These are phyloP conservation scores for Blastobotrys capitulatus DNA, from an alignment of 1,139 yeast genomes.

Conservation along the genomic window DNA sequence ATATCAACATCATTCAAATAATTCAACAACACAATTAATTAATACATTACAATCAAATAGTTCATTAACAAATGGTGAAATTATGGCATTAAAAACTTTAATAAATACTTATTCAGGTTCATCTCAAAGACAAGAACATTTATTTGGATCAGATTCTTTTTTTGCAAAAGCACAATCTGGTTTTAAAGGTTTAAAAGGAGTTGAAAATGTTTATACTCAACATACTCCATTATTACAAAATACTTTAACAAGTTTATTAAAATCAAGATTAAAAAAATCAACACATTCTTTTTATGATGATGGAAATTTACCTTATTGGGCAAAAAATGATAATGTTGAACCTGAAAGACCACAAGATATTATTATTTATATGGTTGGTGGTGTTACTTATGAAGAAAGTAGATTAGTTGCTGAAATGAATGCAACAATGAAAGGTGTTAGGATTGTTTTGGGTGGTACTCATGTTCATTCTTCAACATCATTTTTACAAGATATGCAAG, in stretches of 20 bases:
- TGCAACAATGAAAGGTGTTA: conserved; percentile 45
- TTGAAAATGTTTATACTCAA: conserved; percentile 57
- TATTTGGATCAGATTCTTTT: conserved; percentile 39
- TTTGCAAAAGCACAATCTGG: conserved; percentile 41
- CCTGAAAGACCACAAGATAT: conserved; percentile 58
- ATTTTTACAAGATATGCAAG: conserved; percentile 42
- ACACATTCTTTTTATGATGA: conserved; percentile 45
- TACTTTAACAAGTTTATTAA: conserved; percentile 44
- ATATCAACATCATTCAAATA: conserved; percentile 47
- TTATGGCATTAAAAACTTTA: conserved; percentile 24
- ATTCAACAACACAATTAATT: conserved; percentile 38
- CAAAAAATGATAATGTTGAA: conserved; percentile 23
- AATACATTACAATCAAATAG: conserved; percentile 34
- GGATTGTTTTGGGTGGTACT: conserved; percentile 75
- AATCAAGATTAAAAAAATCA: conserved; percentile 45
- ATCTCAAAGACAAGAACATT: conserved; percentile 41
- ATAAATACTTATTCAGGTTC: conserved; percentile 37
- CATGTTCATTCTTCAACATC: conserved; percentile 52
- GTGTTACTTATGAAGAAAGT: conserved; percentile 89
- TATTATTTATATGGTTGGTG: conserved; percentile 80
- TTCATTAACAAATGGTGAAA: conserved; percentile 15
- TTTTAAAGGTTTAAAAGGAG: conserved; percentile 41
- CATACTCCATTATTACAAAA: conserved; percentile 70
- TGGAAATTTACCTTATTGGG: conserved; percentile 26
- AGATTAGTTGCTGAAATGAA: conserved; percentile 72